Evolutionary conservation across 768 basidiomycete genomes (phyloP).

Genomic region (Amanita fuliginea): DNA sequence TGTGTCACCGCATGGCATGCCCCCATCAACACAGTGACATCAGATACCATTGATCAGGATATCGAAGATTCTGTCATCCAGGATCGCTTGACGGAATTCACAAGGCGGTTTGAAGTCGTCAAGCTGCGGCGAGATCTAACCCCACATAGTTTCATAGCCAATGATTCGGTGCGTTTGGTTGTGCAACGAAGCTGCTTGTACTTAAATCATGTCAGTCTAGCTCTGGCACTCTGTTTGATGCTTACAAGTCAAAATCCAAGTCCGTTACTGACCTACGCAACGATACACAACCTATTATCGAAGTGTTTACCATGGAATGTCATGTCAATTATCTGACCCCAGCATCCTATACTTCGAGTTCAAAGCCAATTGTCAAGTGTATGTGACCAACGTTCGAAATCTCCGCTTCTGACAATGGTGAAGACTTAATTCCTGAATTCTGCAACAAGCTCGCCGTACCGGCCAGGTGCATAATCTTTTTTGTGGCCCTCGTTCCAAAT

Average conservation of each 20-base stretch:
- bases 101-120: constrained; percentile 52
- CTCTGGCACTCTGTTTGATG: constrained; percentile 55
- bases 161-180: constrained; percentile 43
- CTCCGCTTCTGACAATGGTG: constrained; percentile 1
- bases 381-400: constrained; percentile 12
- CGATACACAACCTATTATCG: constrained; percentile 59
- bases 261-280: constrained; percentile 52
- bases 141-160: constrained; percentile 59
- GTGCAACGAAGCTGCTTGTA: not conserved
- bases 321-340: constrained; percentile 53
- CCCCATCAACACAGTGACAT: constrained; percentile 24
- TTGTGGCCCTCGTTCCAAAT: not conserved
- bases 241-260: constrained; percentile 50
- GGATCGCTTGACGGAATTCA: constrained; percentile 69
- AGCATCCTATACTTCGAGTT: constrained; percentile 22
- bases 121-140: constrained; percentile 54
- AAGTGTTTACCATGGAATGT: constrained; percentile 44
- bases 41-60: constrained; percentile 28
- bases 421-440: constrained; percentile 81
- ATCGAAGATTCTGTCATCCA: constrained; percentile 60
- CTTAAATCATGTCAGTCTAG: constrained; percentile 27
- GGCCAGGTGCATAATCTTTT: constrained; percentile 40
- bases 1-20: constrained; percentile 43
- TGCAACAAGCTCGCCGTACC: constrained; percentile 63
- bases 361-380: constrained; percentile 50